Conservation (phyloP, 2,329 filamentous ascomycete genomes). For the Coniella lustricola region DNA sequence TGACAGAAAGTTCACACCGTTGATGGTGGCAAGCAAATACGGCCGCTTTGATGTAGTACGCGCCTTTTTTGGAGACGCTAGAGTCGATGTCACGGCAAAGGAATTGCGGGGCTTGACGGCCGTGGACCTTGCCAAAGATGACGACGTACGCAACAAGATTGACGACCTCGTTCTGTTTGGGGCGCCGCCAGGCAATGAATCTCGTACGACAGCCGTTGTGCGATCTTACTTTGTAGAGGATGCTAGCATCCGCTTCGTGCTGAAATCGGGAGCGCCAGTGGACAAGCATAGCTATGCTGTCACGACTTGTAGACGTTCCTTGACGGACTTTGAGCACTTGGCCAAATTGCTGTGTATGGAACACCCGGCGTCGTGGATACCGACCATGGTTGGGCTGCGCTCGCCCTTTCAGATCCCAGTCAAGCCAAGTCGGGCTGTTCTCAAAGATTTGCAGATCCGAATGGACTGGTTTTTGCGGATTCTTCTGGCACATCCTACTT, state of each 20-base stretch:
- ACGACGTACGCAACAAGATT: conserved; percentile 92
- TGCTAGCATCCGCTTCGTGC: conserved; percentile 81
- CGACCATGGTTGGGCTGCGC: conserved; percentile 66
- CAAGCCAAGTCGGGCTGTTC: conserved; percentile 76
- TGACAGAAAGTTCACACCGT: conserved; percentile 85
- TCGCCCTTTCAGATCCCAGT: conserved; percentile 92
- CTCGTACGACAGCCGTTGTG: conserved; percentile 85
- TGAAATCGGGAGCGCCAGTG: conserved; percentile 90
- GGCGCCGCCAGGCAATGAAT: conserved; percentile 62
- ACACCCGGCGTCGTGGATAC: conserved; percentile 93
- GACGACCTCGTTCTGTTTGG: conserved; percentile 87
- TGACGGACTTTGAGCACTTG: conserved; percentile 86
- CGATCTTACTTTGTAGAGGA: conserved; percentile 97
- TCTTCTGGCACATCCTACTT: conserved; percentile 81
- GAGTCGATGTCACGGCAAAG: conserved; percentile 77
- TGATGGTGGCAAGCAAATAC: conserved; percentile 99
- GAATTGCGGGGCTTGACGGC: conserved; percentile 86
- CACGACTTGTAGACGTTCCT: conserved; percentile 83
- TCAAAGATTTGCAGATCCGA: conserved; percentile 80
- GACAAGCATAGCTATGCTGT: conserved; percentile 79
- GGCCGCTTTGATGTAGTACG: conserved; percentile 90
- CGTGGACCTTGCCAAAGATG: conserved; percentile 94
- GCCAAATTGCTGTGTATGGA: conserved; percentile 77
- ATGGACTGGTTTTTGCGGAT: conserved; percentile 85
- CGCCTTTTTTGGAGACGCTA: conserved; percentile 75